Percentiles rank a stretch among this genome's conserved stretches.
Evolutionary conservation across 2,329 filamentous ascomycete species (phyloP).

Genomic region (Microdochium paspali): DNA sequence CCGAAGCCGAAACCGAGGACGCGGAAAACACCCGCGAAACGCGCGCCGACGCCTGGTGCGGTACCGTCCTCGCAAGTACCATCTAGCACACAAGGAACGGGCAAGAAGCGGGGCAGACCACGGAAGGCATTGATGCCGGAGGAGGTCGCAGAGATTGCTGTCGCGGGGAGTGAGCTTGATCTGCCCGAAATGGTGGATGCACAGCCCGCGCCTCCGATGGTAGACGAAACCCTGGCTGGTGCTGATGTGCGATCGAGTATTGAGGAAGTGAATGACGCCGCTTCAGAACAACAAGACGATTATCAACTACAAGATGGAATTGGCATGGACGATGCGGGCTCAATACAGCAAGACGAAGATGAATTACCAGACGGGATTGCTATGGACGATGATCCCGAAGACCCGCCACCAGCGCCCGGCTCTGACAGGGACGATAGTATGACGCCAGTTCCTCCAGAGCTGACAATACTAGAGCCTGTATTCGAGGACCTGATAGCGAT

Average conservation of each 20-base stretch:
- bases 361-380: background rate
- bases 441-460: background rate
- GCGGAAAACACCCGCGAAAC: conserved; percentile 16
- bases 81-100: conserved; percentile 9
- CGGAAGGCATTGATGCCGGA: conserved; percentile 16
- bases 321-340: background rate
- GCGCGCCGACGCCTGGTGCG: conserved; percentile 4
- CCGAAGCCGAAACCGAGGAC: conserved; percentile 19
- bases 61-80: conserved; percentile 16
- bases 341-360: background rate
- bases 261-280: background rate
- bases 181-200: conserved; percentile 1
- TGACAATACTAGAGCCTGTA: background rate
- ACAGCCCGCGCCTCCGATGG: conserved; percentile 2
- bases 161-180: background rate
- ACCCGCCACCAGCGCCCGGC: background rate
- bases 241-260: background rate
- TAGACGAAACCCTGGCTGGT: background rate
- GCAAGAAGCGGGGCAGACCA: conserved; percentile 20
- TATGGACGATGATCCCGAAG: background rate
- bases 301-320: background rate
- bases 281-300: background rate
- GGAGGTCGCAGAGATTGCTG: conserved; percentile 9
- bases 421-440: background rate
- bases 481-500: background rate